A percentile compares a stretch with the other conserved stretches of the same genome.
Conservation (phyloP, 352 stramenopile genomes). For the Phytophthora agathidicida region DNA sequence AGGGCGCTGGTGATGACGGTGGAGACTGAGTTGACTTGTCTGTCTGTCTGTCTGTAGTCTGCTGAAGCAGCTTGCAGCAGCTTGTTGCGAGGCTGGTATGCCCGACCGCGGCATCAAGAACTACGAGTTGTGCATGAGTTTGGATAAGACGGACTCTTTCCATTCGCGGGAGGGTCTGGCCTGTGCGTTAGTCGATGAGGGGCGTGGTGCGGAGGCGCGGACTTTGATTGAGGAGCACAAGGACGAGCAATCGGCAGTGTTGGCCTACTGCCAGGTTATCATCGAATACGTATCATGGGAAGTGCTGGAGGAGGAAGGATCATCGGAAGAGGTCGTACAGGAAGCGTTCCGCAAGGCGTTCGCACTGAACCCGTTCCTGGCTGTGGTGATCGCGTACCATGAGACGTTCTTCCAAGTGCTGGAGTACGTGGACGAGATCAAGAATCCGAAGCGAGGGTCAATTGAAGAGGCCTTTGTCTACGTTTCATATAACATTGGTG, state of each 20-base stretch:
- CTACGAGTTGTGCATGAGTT: conserved; percentile 81
- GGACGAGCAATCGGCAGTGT: conserved; percentile 58
- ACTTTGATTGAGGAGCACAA: conserved; percentile 71
- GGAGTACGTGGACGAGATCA: conserved; percentile 88
- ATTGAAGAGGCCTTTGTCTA: conserved; percentile 89
- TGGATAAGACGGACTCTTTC: conserved; percentile 69
- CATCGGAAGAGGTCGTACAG: conserved; percentile 78
- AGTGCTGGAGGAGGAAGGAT: conserved; percentile 82
- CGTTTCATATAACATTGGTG: conserved; percentile 77
- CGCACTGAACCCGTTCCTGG: conserved; percentile 82
- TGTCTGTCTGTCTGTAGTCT: conserved; percentile 14
- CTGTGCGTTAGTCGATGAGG: conserved; percentile 84
- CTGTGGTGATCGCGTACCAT: conserved; percentile 78
- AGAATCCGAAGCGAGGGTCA: conserved; percentile 61
- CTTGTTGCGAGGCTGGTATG: conserved; percentile 77
- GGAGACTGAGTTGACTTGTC: conserved; percentile 3
- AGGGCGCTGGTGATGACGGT: background rate
- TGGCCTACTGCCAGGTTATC: conserved; percentile 86
- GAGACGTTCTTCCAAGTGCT: conserved; percentile 83
- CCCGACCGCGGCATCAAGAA: conserved; percentile 79
- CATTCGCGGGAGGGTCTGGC: conserved; percentile 71
- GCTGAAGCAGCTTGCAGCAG: conserved; percentile 74
- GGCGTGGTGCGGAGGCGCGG: conserved; percentile 71
- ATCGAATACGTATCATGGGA: conserved; percentile 91
- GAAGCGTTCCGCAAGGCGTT: conserved; percentile 75